Evolutionary conservation across 345 rosid species (phyloP).

Genomic region (Zanthoxylum bungeanum): DNA sequence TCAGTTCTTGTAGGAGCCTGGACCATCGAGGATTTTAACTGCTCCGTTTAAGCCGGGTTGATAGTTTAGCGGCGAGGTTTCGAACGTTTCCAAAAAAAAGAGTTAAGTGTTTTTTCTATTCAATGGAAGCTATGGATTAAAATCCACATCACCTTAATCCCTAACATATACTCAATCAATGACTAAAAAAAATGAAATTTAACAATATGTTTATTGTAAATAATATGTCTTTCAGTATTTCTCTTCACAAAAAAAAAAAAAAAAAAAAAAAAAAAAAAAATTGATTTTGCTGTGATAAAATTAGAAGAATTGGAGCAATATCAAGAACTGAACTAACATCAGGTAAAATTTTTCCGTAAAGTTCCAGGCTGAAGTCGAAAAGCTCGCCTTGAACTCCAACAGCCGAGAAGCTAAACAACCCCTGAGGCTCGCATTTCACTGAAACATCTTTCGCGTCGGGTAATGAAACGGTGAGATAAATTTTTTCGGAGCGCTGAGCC

Average conservation of each 20-base stretch:
- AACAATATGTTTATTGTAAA: neutral
- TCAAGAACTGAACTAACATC: slow-evolving; percentile 37
- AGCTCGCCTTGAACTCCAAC: slow-evolving; percentile 62
- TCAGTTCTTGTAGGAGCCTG: no score
- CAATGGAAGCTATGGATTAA: neutral
- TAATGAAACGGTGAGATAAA: slow-evolving; percentile 70
- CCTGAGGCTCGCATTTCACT: slow-evolving; percentile 70
- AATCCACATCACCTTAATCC: neutral
- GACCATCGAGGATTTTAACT: no score
- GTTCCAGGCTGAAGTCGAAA: slow-evolving; percentile 64
- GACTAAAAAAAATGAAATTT: neutral
- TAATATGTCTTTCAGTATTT: neutral
- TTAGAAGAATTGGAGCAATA: neutral
- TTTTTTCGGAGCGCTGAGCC: slow-evolving; percentile 93
- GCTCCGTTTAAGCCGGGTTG: no score
- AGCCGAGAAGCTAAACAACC: slow-evolving; percentile 79
- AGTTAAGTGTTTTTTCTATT: no score
- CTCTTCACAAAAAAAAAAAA: neutral
- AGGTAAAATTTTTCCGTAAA: slow-evolving; percentile 55
- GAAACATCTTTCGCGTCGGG: slow-evolving; percentile 84
- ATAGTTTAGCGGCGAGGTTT: no score
- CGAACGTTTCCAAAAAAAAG: no score
- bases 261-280: no score
- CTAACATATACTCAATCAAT: neutral
- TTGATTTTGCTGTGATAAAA: neutral